Base-by-base conservation (phyloP, 148 eudicot species). In the Vaccinium macrocarpon region DNA sequence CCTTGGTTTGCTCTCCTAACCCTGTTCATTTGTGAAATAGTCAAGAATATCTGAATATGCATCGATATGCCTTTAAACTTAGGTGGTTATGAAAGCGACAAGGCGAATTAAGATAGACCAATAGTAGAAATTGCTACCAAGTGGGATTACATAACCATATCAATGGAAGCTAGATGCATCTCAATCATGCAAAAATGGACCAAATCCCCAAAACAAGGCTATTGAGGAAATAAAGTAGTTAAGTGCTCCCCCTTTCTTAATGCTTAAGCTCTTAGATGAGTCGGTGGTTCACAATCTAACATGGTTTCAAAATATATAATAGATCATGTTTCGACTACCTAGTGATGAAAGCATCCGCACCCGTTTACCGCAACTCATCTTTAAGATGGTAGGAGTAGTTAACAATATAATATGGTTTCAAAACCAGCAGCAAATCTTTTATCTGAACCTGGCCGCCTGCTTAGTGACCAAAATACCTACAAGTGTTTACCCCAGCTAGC, bases 1-100 rank as follows among this genome's bases (percentile, higher is more conserved):
- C 98, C 98, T 79, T 89, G 90, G 84, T 86, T 91, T 18, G 82
- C 86, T 82, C 38, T 91, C 88, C 92, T 94, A 51, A 95, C 92
- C 91, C 97, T 94, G 97, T 51, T 78, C 29, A 61, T 8, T 8
- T 23, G 27, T 23, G 71, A 64, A 35, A 68, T 25, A 48, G n/a
- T 79, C 71, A 71, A 29, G 32, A 80, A 71, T 35, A 35, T 35
- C 38, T 35, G 38, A 35, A 35, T 62, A 32, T 8, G 8, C 38
- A 9, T 4, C 23, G 11, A 62, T 11, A 25, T 49, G 27, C 51
- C 25, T 23, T 72, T 49, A 48, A 72, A 72, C n/a, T 23, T 13
- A 35, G 27, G 46, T 14, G 73, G 51, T 62, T 81, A 6, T 42
- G 74, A 27, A 12, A 50, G 12, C 16, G 10, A 61, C 11, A 23